These are phyloP conservation scores for Fonsecaea monophora DNA, from an alignment of 2,329 filamentous ascomycete genomes.

Conservation along the genomic window DNA sequence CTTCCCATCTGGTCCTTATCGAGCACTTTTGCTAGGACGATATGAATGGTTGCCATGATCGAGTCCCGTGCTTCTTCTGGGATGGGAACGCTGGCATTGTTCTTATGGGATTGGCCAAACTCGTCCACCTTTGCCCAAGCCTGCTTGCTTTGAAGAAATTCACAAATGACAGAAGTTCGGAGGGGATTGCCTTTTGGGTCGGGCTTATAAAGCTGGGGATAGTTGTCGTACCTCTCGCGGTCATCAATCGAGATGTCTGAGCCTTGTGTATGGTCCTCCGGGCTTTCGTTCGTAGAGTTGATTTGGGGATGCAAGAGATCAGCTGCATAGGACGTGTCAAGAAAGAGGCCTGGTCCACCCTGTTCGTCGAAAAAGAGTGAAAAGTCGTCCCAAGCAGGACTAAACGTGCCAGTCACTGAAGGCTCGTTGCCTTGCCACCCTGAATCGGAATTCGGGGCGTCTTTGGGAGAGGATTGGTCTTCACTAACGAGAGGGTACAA, in stretches of 20 bases:
- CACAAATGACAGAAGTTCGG: conserved; percentile 9
- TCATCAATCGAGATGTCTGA: neutral
- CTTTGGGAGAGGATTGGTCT: neutral
- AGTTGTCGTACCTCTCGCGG: neutral
- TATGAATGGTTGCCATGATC: conserved; percentile 12
- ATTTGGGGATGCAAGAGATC: neutral
- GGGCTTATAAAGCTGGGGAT: conserved; percentile 11
- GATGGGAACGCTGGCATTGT: neutral
- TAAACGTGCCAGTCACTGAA: conserved; percentile 11
- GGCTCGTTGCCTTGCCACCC: conserved; percentile 4
- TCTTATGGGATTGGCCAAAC: neutral
- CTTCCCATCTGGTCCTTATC: conserved; percentile 11
- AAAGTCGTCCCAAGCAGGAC: conserved; percentile 10
- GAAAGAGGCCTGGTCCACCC: conserved; percentile 9
- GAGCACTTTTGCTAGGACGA: conserved; percentile 13
- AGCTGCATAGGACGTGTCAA: neutral
- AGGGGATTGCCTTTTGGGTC: conserved; percentile 8
- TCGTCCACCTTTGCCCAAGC: neutral
- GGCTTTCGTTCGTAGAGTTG: neutral
- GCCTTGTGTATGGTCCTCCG: neutral
- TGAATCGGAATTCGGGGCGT: neutral
- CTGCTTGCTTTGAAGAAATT: conserved; percentile 7
- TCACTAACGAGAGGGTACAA: neutral
- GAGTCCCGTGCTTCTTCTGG: conserved; percentile 12
- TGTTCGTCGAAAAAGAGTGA: conserved; percentile 14